Conservation (phyloP, 208 protist species). For the Crithidia brevicula region DNA sequence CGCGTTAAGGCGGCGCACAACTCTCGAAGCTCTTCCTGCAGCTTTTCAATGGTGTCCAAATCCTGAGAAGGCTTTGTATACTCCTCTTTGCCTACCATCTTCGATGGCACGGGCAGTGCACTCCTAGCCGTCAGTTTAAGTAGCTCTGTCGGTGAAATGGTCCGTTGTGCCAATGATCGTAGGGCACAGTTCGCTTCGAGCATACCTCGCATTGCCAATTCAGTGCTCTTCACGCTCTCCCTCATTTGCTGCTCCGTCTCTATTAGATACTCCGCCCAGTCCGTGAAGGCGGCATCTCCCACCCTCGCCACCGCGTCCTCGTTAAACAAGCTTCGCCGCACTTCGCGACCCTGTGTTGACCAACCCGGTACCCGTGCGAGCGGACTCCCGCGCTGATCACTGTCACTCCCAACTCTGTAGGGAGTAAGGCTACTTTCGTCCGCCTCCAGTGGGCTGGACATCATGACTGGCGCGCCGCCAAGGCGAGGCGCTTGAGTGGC, state of each 20-base stretch:
- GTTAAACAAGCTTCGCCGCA: neutral
- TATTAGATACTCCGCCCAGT: neutral
- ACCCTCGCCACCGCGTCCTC: neutral
- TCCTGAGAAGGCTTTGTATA: neutral
- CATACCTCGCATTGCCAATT: constrained; percentile 24
- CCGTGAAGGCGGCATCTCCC: too few species aligned
- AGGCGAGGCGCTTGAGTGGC: constrained; percentile 5
- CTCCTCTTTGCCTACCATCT: neutral
- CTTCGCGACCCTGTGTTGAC: neutral
- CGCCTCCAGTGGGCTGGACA: neutral
- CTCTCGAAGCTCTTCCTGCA: constrained; percentile 25
- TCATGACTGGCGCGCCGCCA: neutral
- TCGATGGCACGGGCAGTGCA: neutral
- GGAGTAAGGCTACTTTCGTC: neutral
- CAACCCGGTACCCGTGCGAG: neutral
- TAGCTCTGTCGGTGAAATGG: neutral
- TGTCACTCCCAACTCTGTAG: neutral
- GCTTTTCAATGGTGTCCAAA: neutral
- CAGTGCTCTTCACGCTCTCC: constrained; percentile 13
- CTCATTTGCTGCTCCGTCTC: constrained; percentile 16
- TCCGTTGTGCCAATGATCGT: neutral
- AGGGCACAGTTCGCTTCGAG: constrained; percentile 8
- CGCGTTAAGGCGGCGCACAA: constrained; percentile 2
- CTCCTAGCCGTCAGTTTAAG: neutral
- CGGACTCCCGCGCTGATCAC: neutral